Percentiles rank a stretch among this genome's conserved stretches.
Evolutionary conservation across 148 eudicot genomes (phyloP).

Genomic region (Chenopodium quinoa): DNA sequence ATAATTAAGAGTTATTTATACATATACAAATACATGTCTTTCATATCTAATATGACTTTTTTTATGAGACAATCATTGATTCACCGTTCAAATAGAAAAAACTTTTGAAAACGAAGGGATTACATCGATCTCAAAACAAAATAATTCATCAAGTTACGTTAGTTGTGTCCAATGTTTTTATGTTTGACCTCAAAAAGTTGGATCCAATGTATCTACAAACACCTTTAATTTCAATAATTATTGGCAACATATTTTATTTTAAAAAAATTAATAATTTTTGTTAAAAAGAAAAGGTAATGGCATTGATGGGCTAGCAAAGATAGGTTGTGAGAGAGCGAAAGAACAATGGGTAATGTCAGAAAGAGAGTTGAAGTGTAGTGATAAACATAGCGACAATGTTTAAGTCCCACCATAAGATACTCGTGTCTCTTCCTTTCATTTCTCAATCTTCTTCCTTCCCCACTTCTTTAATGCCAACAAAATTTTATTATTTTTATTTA

Average conservation of each 20-base stretch:
- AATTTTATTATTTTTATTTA: not conserved
- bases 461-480: conserved; percentile 6
- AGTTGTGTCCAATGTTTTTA: no score
- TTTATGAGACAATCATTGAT: no score
- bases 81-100: no score
- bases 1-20: no score
- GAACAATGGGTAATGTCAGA: conserved; percentile 5
- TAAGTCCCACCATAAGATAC: conserved; percentile 29
- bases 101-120: no score
- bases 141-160: no score
- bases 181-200: not conserved
- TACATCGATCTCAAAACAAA: no score
- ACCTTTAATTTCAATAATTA: not conserved
- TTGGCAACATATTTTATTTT: not conserved
- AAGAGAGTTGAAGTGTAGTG: not conserved
- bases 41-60: no score
- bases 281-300: not conserved
- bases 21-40: no score
- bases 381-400: conserved; percentile 13
- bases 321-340: conserved; percentile 18
- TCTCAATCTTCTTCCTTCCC: not conserved
- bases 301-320: conserved; percentile 16
- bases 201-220: not conserved
- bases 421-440: conserved; percentile 11
- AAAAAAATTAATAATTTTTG: not conserved